Evolutionary conservation across 805 yeast species (phyloP).

Genomic region (Candida sphagnicola): DNA sequence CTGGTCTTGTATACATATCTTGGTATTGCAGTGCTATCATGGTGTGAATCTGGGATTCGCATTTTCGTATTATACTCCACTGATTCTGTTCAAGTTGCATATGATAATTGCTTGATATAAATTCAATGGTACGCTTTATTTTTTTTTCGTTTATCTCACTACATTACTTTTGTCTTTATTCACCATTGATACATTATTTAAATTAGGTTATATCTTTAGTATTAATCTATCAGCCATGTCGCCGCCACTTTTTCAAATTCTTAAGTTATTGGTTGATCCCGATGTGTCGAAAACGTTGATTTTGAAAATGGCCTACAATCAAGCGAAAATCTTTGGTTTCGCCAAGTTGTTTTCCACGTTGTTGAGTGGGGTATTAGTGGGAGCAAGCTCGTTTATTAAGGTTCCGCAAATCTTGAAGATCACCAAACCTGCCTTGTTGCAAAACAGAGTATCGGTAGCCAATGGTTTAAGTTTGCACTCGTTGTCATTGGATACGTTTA

Average conservation of each 20-base stretch:
- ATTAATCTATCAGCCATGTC: conserved; percentile 13
- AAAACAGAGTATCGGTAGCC: conserved; percentile 26
- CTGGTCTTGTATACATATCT: no score
- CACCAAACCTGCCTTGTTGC: conserved; percentile 20
- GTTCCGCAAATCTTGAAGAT: conserved; percentile 40
- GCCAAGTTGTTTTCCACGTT: conserved; percentile 29
- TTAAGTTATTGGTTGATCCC: conserved; percentile 35
- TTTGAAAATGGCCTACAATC: conserved; percentile 32
- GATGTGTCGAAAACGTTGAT: conserved; percentile 37
- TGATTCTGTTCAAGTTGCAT: no score
- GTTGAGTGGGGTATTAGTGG: conserved; percentile 33
- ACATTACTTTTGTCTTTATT: neutral
- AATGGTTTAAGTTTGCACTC: conserved; percentile 35
- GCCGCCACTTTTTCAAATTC: conserved; percentile 20
- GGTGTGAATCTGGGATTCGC: no score
- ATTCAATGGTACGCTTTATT: neutral
- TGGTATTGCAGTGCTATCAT: no score
- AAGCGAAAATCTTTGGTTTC: conserved; percentile 29
- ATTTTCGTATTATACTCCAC: no score
- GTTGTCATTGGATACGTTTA: conserved; percentile 31
- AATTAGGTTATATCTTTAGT: conserved; percentile 1
- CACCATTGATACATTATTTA: conserved; percentile 1
- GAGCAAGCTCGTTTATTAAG: conserved; percentile 33
- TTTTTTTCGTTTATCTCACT: neutral
- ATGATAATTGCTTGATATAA: no score